phyloP scores from a whole-genome alignment of 2,329 filamentous ascomycete species.

The Sporothrix phasma region DNA sequence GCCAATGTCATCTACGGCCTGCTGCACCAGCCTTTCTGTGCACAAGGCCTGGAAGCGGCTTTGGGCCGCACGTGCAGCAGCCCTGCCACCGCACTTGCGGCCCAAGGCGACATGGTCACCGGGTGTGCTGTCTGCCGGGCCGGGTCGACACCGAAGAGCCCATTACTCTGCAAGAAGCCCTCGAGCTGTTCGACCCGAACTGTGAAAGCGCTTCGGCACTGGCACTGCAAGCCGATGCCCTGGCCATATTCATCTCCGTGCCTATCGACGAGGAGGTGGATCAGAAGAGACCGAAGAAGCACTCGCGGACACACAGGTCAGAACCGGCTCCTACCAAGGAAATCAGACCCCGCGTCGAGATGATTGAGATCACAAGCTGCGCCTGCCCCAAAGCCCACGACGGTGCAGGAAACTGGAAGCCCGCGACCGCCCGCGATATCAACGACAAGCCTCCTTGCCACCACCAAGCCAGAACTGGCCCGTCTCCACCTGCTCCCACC shows the following conservation, averaged over 20 bases:
- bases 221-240: constrained; percentile 48
- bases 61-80: constrained; percentile 35
- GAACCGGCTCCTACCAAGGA: neutral
- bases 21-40: constrained; percentile 54
- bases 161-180: constrained; percentile 43
- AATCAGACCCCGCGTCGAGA: neutral
- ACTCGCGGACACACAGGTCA: neutral
- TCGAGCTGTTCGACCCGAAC: constrained; percentile 54
- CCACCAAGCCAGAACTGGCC: neutral
- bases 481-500: neutral
- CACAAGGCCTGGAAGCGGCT: constrained; percentile 52
- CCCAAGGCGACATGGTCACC: constrained; percentile 51
- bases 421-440: neutral
- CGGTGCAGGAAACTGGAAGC: neutral
- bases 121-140: constrained; percentile 30
- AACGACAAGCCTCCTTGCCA: neutral
- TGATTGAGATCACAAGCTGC: neutral
- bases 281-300: neutral
- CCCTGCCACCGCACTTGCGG: constrained; percentile 39
- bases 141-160: constrained; percentile 29
- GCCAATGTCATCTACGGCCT: constrained; percentile 58
- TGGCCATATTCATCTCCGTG: constrained; percentile 32
- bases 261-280: neutral
- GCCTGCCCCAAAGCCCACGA: neutral
- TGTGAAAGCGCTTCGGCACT: constrained; percentile 47